Percentiles rank a stretch among this genome's conserved stretches.
Evolutionary conservation across 352 stramenopile species (phyloP).

Genomic region (Globisporangium megalacanthum): DNA sequence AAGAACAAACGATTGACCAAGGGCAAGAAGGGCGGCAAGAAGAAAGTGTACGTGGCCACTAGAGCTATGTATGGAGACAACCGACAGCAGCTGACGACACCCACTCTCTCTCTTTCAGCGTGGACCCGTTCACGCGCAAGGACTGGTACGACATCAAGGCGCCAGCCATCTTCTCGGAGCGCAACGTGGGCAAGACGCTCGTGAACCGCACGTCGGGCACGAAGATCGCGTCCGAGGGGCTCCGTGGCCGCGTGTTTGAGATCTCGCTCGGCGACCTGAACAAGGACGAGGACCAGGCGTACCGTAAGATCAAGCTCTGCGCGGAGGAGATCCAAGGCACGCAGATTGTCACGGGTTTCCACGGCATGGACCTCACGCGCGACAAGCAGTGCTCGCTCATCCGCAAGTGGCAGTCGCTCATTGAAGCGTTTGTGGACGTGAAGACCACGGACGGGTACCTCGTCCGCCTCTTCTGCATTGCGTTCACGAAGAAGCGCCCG

Average conservation of each 20-base stretch:
- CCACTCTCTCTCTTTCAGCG: slow-evolving; percentile 31
- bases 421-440: slow-evolving; percentile 98
- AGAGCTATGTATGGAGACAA: neutral
- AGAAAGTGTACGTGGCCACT: slow-evolving; percentile 76
- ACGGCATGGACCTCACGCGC: slow-evolving; percentile 93
- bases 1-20: slow-evolving; percentile 92
- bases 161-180: slow-evolving; percentile 96
- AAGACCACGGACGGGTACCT: slow-evolving; percentile 99
- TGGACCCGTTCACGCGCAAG: slow-evolving; percentile 99
- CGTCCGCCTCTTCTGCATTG: slow-evolving; percentile 99
- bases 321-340: slow-evolving; percentile 96
- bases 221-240: slow-evolving; percentile 97
- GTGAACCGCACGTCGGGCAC: slow-evolving; percentile 96
- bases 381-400: slow-evolving; percentile 99
- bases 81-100: slow-evolving; percentile 6
- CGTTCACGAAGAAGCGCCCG: slow-evolving; percentile 98
- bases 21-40: slow-evolving; percentile 91
- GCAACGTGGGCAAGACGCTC: slow-evolving; percentile 98
- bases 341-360: slow-evolving; percentile 84
- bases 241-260: slow-evolving; percentile 99
- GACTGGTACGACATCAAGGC: slow-evolving; percentile 97
- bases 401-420: slow-evolving; percentile 99
- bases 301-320: slow-evolving; percentile 99
- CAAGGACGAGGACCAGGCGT: slow-evolving; percentile 96
- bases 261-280: slow-evolving; percentile 98